These are phyloP conservation scores for Ochetophila trinervis DNA, from an alignment of 306 rosid genomes.

Conservation along the genomic window DNA sequence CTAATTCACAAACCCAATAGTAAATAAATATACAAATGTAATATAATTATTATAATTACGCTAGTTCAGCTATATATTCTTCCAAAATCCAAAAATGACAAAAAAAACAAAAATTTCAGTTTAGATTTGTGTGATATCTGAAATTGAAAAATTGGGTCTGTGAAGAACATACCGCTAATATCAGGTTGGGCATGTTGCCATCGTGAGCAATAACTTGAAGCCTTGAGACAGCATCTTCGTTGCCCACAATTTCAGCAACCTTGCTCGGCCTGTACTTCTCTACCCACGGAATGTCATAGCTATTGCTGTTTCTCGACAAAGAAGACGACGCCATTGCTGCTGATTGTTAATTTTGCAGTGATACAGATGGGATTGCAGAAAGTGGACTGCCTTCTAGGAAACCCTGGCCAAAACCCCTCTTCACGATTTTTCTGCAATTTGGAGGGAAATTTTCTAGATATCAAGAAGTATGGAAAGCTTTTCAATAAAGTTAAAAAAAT, in stretches of 20 bases:
- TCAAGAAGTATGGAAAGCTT: too few species aligned
- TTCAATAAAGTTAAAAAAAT: too few species aligned
- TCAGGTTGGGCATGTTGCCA: slow-evolving; percentile 94
- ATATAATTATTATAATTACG: neutral
- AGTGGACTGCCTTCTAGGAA: neutral
- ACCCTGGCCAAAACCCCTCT: neutral
- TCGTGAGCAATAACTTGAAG: slow-evolving; percentile 93
- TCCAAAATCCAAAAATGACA: neutral
- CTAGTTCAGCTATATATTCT: neutral
- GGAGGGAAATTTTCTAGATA: slow-evolving; percentile 8
- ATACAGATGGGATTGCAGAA: neutral
- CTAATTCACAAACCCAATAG: neutral
- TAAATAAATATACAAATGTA: neutral
- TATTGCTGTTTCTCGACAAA: slow-evolving; percentile 15
- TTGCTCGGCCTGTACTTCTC: slow-evolving; percentile 91
- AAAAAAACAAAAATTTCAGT: neutral
- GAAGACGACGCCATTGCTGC: slow-evolving; percentile 45
- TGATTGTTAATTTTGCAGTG: neutral
- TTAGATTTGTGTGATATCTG: neutral
- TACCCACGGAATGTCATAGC: slow-evolving; percentile 86
- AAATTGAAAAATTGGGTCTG: neutral
- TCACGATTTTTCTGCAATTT: slow-evolving; percentile 2
- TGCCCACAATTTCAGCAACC: slow-evolving; percentile 83
- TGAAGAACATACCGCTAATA: slow-evolving; percentile 45
- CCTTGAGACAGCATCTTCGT: slow-evolving; percentile 80